A percentile compares a stretch with the other conserved stretches of the same genome.
Evolutionary conservation across 805 yeast species (phyloP).

Genomic region (Candida nanaspora): DNA sequence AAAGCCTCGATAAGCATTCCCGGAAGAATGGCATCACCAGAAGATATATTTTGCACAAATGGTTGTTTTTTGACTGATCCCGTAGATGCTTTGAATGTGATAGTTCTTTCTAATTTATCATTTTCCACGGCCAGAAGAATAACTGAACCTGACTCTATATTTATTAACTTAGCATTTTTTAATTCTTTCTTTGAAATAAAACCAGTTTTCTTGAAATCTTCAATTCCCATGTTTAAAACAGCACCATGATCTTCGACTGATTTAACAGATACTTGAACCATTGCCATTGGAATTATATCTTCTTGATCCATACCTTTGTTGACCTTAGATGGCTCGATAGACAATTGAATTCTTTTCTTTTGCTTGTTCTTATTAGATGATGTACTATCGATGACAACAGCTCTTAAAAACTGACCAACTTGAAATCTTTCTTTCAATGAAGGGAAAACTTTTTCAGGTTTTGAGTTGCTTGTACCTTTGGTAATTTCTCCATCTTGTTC

Average conservation of each 20-base stretch:
- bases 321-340: slow-evolving; percentile 67
- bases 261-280: slow-evolving; percentile 69
- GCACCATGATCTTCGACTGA: slow-evolving; percentile 92
- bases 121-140: slow-evolving; percentile 53
- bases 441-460: slow-evolving; percentile 42
- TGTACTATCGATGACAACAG: slow-evolving; percentile 53
- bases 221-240: slow-evolving; percentile 61
- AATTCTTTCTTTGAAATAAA: slow-evolving; percentile 72
- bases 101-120: slow-evolving; percentile 45
- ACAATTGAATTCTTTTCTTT: slow-evolving; percentile 60
- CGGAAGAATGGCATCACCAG: slow-evolving; percentile 77
- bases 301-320: slow-evolving; percentile 56
- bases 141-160: slow-evolving; percentile 56
- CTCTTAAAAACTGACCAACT: slow-evolving; percentile 84
- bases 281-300: slow-evolving; percentile 54
- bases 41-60: slow-evolving; percentile 48
- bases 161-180: slow-evolving; percentile 27
- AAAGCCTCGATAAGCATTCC: slow-evolving; percentile 76
- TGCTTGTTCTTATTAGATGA: slow-evolving; percentile 26
- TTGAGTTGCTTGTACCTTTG: slow-evolving; percentile 12
- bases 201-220: slow-evolving; percentile 42
- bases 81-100: slow-evolving; percentile 46
- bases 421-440: slow-evolving; percentile 45
- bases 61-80: slow-evolving; percentile 41
- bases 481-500: slow-evolving; percentile 24